Percentiles rank a stretch among this genome's conserved stretches.
Conservation (phyloP, 2,329 filamentous ascomycete species). For the Penicillium sp. region DNA sequence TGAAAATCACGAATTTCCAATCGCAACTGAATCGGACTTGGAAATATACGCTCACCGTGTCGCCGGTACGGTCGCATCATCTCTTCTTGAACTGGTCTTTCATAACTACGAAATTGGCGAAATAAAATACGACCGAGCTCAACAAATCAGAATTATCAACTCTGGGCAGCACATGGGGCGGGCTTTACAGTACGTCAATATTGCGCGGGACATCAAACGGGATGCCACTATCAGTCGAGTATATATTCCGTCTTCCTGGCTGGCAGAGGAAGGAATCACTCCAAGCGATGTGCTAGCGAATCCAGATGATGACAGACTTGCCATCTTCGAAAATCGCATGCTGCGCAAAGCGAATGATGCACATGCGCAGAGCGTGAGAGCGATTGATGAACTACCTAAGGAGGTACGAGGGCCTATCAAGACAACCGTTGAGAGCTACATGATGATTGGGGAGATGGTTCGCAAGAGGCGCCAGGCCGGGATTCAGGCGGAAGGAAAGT, state of each 20-base stretch:
- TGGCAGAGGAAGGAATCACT: conserved; percentile 56
- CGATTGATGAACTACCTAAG: conserved; percentile 62
- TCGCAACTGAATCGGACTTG: conserved; percentile 59
- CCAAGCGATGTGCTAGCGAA: conserved; percentile 9
- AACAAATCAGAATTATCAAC: conserved; percentile 31
- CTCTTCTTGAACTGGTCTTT: conserved; percentile 68
- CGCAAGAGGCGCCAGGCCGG: conserved; percentile 5
- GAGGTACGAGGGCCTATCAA: conserved; percentile 65
- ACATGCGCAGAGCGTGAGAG: conserved; percentile 56
- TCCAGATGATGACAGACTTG: conserved; percentile 1
- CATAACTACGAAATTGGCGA: conserved; percentile 43
- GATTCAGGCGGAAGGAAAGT: conserved; percentile 60
- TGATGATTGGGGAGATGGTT: conserved; percentile 63
- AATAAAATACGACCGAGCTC: conserved; percentile 26
- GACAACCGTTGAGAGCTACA: conserved; percentile 73
- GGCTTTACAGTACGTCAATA: conserved; percentile 76
- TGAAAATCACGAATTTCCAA: conserved; percentile 50
- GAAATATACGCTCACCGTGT: conserved; percentile 66
- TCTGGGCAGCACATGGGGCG: conserved; percentile 60
- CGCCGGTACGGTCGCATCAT: conserved; percentile 70
- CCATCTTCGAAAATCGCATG: background rate
- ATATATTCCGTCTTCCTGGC: conserved; percentile 67
- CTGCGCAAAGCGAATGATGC: background rate
- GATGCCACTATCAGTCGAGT: conserved; percentile 67
- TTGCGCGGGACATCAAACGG: conserved; percentile 69